Evolutionary conservation across 1,284 basidiomycete species (phyloP).

Genomic region (Trichosporon faecale): DNA sequence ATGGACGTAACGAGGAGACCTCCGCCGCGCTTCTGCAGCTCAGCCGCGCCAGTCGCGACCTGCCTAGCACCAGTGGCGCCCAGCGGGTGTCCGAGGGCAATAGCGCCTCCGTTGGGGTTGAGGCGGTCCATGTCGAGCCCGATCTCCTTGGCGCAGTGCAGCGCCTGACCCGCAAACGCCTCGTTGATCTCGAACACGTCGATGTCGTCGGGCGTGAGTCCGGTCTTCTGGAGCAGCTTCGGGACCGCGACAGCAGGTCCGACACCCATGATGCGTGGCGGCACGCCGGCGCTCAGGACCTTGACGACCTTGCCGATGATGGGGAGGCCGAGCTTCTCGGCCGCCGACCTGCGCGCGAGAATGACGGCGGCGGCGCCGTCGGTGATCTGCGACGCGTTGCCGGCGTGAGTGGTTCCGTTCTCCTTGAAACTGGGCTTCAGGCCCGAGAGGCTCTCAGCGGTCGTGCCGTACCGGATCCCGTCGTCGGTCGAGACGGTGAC

Average conservation of each 20-base stretch:
- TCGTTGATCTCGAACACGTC: constrained; percentile 87
- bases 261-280: constrained; percentile 81
- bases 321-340: constrained; percentile 77
- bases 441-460: constrained; percentile 71
- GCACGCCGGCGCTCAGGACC: constrained; percentile 70
- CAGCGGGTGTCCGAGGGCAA: constrained; percentile 50
- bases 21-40: constrained; percentile 69
- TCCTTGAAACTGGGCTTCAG: constrained; percentile 87
- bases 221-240: constrained; percentile 62
- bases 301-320: constrained; percentile 84
- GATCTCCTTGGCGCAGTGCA: constrained; percentile 71
- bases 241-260: constrained; percentile 86
- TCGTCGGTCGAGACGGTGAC: constrained; percentile 71
- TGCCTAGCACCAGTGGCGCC: constrained; percentile 75
- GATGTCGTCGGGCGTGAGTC: constrained; percentile 66
- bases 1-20: constrained; percentile 85
- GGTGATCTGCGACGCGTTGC: constrained; percentile 82
- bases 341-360: constrained; percentile 74
- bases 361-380: constrained; percentile 94
- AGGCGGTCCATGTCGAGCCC: constrained; percentile 68
- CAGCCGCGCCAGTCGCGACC: constrained; percentile 77
- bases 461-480: constrained; percentile 82
- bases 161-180: constrained; percentile 78
- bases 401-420: constrained; percentile 55
- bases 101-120: constrained; percentile 83